Base-by-base conservation (phyloP, 345 rosid genomes). In the Cardamine resedifolia region DNA sequence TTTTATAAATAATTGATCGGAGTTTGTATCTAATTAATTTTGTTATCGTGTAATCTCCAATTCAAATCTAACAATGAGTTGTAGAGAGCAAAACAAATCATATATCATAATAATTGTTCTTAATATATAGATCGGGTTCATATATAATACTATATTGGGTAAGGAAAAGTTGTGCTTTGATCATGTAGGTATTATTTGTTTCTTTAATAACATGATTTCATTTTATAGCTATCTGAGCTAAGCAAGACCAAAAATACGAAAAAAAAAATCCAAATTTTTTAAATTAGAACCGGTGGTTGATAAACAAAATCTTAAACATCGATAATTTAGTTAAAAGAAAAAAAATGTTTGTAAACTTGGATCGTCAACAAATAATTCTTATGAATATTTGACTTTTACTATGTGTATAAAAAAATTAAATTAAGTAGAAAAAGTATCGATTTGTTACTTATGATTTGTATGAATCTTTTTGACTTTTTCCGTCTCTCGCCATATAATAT, bases 391-490 rank as follows among this genome's bases (percentile, higher is more conserved):
- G 41, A 36, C 41, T 36, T 11, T 10, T 36, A 5, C 0, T 10
- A 36, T 36, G 41, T 36, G 39, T 36, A 36, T 36, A 36, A 36
- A 10, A 36, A 36, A 9, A 2, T 2, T 33, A 11, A 10, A 38
- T 36, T 36, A 16, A 30, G 8, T 45, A 41, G 23, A 31, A 21
- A 70, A 71, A 62, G 59, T 48, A 48, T 15, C 33, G 58, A 58
- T 49, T 16, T n/a, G 51, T 28, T 19, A 56, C 18, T 47, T 14
- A 51, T 55, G 34, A 31, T 31, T 30, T 31, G 41, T 50, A 19
- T 21, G 61, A 51, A 49, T 26, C 3, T 30, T 21, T 23, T 64
- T 73, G 71, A 73, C 64, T n/a, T 62, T 73, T 65, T 55, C n/a
- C 12, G 39, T 10, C 27, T 56, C 28, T 64, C 24, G 55, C 34